Percentiles rank a stretch among this genome's conserved stretches.
These are phyloP conservation scores for Wakefieldia striispora DNA, from an alignment of 768 basidiomycete genomes.

Conservation along the genomic window DNA sequence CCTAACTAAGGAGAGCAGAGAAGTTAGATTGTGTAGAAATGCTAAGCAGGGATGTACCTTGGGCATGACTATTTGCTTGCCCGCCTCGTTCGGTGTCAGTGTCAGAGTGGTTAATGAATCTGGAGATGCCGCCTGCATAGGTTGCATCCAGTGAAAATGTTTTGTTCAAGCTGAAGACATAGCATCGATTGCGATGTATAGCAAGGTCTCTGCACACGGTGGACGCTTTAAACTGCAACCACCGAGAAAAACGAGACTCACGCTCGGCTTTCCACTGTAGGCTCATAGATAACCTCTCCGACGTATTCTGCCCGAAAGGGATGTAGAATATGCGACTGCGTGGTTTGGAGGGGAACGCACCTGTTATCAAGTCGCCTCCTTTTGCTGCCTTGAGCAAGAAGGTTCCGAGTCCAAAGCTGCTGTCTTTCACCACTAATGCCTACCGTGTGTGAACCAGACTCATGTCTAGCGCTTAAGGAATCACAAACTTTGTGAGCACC, in stretches of 20 bases:
- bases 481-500: conserved; percentile 42
- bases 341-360: conserved; percentile 17
- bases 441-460: conserved; percentile 20
- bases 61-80: conserved; percentile 43
- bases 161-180: conserved; percentile 56
- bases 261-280: conserved; percentile 52
- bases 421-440: conserved; percentile 43
- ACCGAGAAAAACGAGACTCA: conserved; percentile 27
- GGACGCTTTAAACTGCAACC: neutral
- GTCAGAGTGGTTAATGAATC: conserved; percentile 63
- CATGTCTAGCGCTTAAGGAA: neutral
- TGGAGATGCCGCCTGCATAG: conserved; percentile 57
- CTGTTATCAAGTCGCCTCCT: conserved; percentile 48
- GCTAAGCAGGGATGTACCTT: conserved; percentile 33
- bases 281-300: conserved; percentile 56
- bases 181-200: conserved; percentile 52
- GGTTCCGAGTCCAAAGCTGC: conserved; percentile 53
- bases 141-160: conserved; percentile 52
- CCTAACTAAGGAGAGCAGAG: conserved; percentile 42
- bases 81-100: conserved; percentile 15
- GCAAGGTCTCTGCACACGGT: conserved; percentile 40
- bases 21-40: neutral
- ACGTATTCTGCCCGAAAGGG: conserved; percentile 51
- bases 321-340: neutral
- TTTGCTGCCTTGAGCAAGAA: conserved; percentile 46